phyloP scores from a whole-genome alignment of 192 early-diverging fungal genomes.

The Coemansia sp. region DNA sequence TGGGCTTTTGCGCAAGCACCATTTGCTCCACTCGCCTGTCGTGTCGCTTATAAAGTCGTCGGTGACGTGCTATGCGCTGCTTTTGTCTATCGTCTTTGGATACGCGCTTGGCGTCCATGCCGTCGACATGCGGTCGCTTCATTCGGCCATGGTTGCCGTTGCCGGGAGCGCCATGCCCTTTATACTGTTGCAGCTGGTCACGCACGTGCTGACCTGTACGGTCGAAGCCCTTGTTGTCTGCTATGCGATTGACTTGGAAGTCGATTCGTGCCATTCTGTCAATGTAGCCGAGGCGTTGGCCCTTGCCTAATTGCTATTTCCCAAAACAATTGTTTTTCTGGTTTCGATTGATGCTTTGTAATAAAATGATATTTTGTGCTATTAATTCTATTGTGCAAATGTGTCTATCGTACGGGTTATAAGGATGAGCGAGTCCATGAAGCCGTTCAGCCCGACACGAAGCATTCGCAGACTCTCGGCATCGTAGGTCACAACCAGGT shows the following conservation, averaged over 20 bases:
- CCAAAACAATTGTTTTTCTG: neutral
- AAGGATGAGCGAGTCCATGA: slow-evolving; percentile 55
- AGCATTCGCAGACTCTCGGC: slow-evolving; percentile 35
- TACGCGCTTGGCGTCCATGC: slow-evolving; percentile 40
- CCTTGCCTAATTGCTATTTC: slow-evolving; percentile 13
- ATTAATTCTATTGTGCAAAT: slow-evolving; percentile 12
- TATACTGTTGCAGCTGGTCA: slow-evolving; percentile 44
- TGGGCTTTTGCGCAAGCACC: slow-evolving; percentile 31
- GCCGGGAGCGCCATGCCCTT: slow-evolving; percentile 45
- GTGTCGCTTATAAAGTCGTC: slow-evolving; percentile 51
- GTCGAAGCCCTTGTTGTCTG: slow-evolving; percentile 52
- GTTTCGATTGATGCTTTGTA: neutral
- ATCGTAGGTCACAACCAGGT: slow-evolving; percentile 23
- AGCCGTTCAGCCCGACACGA: slow-evolving; percentile 48
- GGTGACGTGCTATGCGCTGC: slow-evolving; percentile 46
- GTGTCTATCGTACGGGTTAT: slow-evolving; percentile 44
- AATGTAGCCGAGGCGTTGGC: slow-evolving; percentile 46
- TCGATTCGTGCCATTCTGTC: slow-evolving; percentile 47
- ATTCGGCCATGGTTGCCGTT: slow-evolving; percentile 35
- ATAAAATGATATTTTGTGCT: no score
- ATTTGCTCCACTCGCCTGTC: slow-evolving; percentile 47
- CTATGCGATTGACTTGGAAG: slow-evolving; percentile 51
- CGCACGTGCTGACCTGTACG: slow-evolving; percentile 45
- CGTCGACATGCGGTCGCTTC: slow-evolving; percentile 17
- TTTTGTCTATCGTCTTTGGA: slow-evolving; percentile 39